Percentiles rank a stretch among this genome's conserved stretches.
phyloP scores from a whole-genome alignment of 805 yeast species.

The Clavispora santaluciae region DNA sequence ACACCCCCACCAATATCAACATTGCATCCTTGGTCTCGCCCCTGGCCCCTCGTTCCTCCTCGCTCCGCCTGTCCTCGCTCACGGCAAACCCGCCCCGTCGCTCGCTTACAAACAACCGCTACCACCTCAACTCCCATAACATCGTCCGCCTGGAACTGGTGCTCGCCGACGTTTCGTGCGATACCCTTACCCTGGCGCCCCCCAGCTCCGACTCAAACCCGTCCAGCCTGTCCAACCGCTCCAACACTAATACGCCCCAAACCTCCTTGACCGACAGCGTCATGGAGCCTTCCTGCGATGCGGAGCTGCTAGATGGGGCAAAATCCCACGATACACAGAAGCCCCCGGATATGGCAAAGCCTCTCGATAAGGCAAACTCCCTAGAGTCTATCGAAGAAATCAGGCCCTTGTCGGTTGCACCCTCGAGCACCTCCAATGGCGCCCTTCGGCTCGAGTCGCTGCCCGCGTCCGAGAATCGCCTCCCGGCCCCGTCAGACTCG shows the following conservation, averaged over 20 bases:
- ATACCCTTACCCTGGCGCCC: not conserved
- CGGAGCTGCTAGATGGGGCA: conserved; percentile 7
- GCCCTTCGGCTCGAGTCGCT: too few relatives aligned
- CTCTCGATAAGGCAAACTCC: conserved; percentile 6
- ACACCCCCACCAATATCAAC: conserved; percentile 24
- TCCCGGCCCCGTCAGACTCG: too few relatives aligned
- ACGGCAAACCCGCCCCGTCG: not conserved
- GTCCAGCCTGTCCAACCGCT: conserved; percentile 20
- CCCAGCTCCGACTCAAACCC: conserved; percentile 17
- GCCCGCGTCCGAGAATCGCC: too few relatives aligned
- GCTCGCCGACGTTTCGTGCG: not conserved
- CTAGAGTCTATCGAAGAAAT: conserved; percentile 9
- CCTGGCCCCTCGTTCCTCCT: conserved; percentile 1
- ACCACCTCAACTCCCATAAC: conserved; percentile 13
- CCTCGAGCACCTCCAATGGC: too few relatives aligned
- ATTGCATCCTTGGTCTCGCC: conserved; percentile 1
- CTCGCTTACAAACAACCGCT: conserved; percentile 12
- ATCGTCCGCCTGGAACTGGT: conserved; percentile 14
- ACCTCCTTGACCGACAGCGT: conserved; percentile 22
- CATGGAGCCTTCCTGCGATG: conserved; percentile 6
- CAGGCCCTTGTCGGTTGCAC: not conserved
- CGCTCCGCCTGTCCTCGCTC: conserved; percentile 5
- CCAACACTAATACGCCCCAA: conserved; percentile 28
- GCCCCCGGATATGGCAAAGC: conserved; percentile 6
- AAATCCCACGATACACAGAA: too few relatives aligned